Evolutionary conservation across 768 basidiomycete genomes (phyloP), one percentile per base, ranked within the genome.

Genomic region (Myochromella boudieri): DNA sequence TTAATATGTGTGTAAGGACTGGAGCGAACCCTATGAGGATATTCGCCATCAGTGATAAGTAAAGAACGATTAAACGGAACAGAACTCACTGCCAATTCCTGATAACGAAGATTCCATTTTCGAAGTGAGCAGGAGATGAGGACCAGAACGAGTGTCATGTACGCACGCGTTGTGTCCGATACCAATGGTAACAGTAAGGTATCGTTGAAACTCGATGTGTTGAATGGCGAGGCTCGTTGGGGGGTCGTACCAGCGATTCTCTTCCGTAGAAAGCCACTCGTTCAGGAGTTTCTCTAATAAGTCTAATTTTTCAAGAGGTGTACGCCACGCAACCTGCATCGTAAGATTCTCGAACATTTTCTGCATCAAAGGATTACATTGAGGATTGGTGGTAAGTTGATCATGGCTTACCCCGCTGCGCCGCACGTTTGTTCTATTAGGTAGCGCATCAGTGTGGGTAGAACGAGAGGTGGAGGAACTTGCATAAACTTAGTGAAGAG

Each of bases 201-300:
- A 80, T 38, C 79, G 73, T 61, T 88, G 86, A 53, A 73, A 82
- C 14, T 75, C 68, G 60, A 91, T 87, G 17, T 75, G 68, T 57
- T 86, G 84, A 37, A 87, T 57, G 4, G 68, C 75, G 48, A 90
- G 67, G 25, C 74, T 76, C 8, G 87, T 91, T 22, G 71, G 74
- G 3, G 88, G 81, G 42, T 84, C 75, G 56, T 75, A 90, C 87
- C 87, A 90, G 17, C 88, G 72, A 56, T 90, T 86, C 60, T 87
- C 83, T 59, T 91, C 89, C 7, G 82, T 87, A 22, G 77, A 70
- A 8, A 91, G 74, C 89, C 89, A 91, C 32, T 80, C 76, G 50
- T 89, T 89, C 49, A 91, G 61, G 40, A 67, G 69, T 45, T 74
- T 73, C 59, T 88, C 84, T 4, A 91, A 75, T 20, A 72, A 75